These are phyloP conservation scores for Massariosphaeria phaeospora DNA, from an alignment of 495 filamentous ascomycete genomes.

Conservation along the genomic window DNA sequence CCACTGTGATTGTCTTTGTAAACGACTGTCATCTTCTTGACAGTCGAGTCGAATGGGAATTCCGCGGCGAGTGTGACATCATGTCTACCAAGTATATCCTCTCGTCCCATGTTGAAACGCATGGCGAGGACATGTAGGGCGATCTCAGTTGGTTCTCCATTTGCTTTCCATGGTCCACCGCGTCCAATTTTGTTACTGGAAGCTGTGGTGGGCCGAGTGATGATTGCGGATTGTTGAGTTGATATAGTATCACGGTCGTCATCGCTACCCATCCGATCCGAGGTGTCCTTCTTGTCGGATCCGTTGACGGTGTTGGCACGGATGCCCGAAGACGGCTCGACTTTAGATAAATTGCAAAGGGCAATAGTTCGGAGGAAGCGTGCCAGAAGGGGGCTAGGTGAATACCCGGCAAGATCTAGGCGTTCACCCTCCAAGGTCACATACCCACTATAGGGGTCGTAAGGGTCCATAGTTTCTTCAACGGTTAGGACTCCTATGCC, in stretches of 20 bases:
- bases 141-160: constrained; percentile 54
- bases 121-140: constrained; percentile 50
- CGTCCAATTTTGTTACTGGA: neutral
- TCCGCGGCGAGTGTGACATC: constrained; percentile 44
- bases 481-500: constrained; percentile 25
- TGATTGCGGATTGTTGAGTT: constrained; percentile 4
- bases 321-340: constrained; percentile 5
- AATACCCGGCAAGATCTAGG: constrained; percentile 12
- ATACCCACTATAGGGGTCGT: constrained; percentile 35
- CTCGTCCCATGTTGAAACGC: constrained; percentile 47
- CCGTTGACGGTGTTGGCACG: neutral
- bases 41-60: constrained; percentile 55
- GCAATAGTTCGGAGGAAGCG: constrained; percentile 36
- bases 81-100: constrained; percentile 46
- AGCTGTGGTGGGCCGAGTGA: constrained; percentile 15
- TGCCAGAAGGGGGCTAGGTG: constrained; percentile 32
- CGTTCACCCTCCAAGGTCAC: constrained; percentile 24
- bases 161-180: constrained; percentile 42
- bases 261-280: constrained; percentile 10
- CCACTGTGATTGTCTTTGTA: constrained; percentile 41
- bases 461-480: constrained; percentile 32
- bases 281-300: neutral
- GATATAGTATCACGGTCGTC: constrained; percentile 19
- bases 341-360: constrained; percentile 33
- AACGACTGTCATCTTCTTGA: constrained; percentile 55